Conservation (phyloP, 2,329 filamentous ascomycete genomes). For the Shiraia bambusicola region DNA sequence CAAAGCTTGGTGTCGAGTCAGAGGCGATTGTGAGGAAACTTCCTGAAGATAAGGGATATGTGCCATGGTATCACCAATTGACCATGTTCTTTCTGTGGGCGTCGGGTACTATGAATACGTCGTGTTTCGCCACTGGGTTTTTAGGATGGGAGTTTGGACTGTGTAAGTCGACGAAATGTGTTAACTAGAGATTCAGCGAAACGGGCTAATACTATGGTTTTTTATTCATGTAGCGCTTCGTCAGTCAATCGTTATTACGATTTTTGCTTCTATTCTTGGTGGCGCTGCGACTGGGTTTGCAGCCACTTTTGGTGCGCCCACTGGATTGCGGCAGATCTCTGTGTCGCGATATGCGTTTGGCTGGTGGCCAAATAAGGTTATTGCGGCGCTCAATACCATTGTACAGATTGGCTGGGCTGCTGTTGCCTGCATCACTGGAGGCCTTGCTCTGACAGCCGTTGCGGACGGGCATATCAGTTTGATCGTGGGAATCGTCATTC, state of each 20-base stretch:
- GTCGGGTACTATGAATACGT: constrained; percentile 47
- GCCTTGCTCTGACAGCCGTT: constrained; percentile 46
- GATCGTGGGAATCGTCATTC: constrained; percentile 48
- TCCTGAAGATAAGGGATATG: constrained; percentile 29
- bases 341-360: constrained; percentile 52
- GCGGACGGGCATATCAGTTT: constrained; percentile 48
- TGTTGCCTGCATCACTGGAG: constrained; percentile 48
- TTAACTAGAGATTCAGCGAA: not conserved
- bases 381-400: constrained; percentile 51
- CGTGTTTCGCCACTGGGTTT: constrained; percentile 43
- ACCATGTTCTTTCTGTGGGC: constrained; percentile 50
- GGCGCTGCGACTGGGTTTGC: constrained; percentile 45
- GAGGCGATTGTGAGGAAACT: constrained; percentile 28
- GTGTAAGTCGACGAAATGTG: constrained; percentile 16
- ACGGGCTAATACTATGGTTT: not conserved
- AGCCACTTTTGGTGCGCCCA: constrained; percentile 47
- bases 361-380: constrained; percentile 54
- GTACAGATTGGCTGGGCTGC: constrained; percentile 49
- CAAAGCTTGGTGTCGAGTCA: constrained; percentile 25
- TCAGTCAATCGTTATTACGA: constrained; percentile 46
- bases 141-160: constrained; percentile 54
- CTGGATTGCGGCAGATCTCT: constrained; percentile 48
- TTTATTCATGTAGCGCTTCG: constrained; percentile 41
- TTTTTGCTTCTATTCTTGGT: constrained; percentile 47
- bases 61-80: constrained; percentile 30